Percentiles rank a stretch among this genome's conserved stretches.
Evolutionary conservation across 2,329 filamentous ascomycete genomes (phyloP).

Genomic region (Nannizziopsis barbatae): DNA sequence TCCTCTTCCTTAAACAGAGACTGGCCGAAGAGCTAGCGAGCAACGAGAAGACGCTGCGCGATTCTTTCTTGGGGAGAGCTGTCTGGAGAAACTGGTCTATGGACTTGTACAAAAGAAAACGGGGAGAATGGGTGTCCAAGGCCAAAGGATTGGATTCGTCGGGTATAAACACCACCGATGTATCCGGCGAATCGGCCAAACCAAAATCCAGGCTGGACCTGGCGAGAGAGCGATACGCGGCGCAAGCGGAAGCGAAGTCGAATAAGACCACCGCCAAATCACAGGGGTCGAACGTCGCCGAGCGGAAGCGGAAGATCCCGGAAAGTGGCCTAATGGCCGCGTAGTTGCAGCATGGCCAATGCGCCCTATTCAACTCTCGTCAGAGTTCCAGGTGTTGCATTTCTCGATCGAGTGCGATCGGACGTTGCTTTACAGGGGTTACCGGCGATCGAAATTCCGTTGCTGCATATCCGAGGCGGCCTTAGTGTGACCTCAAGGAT

Average conservation of each 20-base stretch:
- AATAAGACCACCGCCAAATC: conserved; percentile 8
- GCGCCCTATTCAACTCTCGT: neutral
- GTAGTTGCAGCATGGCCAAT: conserved; percentile 5
- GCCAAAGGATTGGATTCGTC: conserved; percentile 42
- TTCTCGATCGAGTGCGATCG: neutral
- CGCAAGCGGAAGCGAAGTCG: conserved; percentile 27
- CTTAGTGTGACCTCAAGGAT: too few species aligned
- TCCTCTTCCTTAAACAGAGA: conserved; percentile 57
- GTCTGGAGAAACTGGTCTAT: conserved; percentile 67
- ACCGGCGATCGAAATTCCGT: neutral
- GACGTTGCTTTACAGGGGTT: neutral
- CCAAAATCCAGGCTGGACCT: conserved; percentile 45
- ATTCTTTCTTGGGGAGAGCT: conserved; percentile 53
- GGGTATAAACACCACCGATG: conserved; percentile 10
- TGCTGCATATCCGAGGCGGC: neutral
- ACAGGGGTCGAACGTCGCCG: conserved; percentile 1
- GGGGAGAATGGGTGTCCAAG: conserved; percentile 53
- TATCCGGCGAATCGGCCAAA: conserved; percentile 18
- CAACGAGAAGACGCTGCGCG: conserved; percentile 50
- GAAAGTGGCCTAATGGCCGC: conserved; percentile 8
- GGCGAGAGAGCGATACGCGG: conserved; percentile 47
- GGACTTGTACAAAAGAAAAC: conserved; percentile 55
- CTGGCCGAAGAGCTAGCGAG: conserved; percentile 52
- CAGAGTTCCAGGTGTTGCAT: neutral
- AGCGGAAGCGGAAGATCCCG: conserved; percentile 2